Evolutionary conservation across 108 stramenopile species (phyloP).

Genomic region (Parietichytrium sp.): DNA sequence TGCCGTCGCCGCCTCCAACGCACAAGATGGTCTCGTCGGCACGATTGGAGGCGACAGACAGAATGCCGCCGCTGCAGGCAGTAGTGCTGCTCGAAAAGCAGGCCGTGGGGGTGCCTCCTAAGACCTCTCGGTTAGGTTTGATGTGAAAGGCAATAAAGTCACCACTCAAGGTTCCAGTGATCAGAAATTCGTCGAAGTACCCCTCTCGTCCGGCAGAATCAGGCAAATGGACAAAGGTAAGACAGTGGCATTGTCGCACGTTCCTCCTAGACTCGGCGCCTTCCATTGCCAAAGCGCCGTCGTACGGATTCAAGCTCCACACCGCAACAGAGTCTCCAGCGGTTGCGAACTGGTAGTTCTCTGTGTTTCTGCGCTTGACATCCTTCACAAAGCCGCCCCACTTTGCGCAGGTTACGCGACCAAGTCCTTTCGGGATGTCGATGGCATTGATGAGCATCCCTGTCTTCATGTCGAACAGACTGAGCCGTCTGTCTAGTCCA

Average conservation of each 20-base stretch:
- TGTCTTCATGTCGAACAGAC: slow-evolving; percentile 62
- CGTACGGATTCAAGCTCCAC: slow-evolving; percentile 63
- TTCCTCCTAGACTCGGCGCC: neutral
- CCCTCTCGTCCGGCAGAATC: neutral
- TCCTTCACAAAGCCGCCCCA: slow-evolving; percentile 57
- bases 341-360: slow-evolving; percentile 56
- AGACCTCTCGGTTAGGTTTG: neutral
- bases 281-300: slow-evolving; percentile 47
- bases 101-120: neutral
- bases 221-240: neutral
- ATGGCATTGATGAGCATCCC: slow-evolving; percentile 52
- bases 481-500: slow-evolving; percentile 57
- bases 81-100: neutral
- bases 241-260: neutral
- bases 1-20: slow-evolving; percentile 62
- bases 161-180: neutral
- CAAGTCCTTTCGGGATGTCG: slow-evolving; percentile 36
- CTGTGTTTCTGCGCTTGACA: slow-evolving; percentile 63
- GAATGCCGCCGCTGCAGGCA: slow-evolving; percentile 2
- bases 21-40: slow-evolving; percentile 30
- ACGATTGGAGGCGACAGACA: neutral
- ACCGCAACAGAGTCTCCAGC: slow-evolving; percentile 52
- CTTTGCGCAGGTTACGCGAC: slow-evolving; percentile 15
- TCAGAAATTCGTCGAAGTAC: neutral
- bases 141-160: slow-evolving; percentile 24